Percentiles rank a stretch among this genome's conserved stretches.
phyloP scores from a whole-genome alignment of 805 yeast genomes.

The Wickerhamomyces alni region DNA sequence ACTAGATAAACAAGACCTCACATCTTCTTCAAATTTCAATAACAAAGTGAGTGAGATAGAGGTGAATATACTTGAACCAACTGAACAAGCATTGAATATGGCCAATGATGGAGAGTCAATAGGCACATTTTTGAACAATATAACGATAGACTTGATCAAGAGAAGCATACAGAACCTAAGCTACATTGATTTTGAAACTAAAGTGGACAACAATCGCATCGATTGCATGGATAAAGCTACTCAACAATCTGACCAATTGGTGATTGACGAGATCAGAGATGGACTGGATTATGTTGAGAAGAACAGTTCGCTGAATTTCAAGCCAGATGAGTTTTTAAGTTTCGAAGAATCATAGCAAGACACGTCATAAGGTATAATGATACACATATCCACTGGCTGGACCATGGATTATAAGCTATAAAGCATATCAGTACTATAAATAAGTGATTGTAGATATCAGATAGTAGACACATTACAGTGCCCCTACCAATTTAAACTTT shows the following conservation, averaged over 20 bases:
- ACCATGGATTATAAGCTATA: too few species aligned
- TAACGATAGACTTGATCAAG: constrained; percentile 2
- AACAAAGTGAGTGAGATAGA: too few species aligned
- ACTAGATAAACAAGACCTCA: too few species aligned
- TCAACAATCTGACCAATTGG: neutral
- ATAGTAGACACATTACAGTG: too few species aligned
- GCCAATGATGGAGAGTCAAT: constrained; percentile 21
- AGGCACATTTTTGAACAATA: neutral
- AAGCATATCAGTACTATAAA: too few species aligned
- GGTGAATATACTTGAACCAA: too few species aligned
- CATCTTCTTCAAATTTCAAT: too few species aligned
- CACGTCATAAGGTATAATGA: too few species aligned
- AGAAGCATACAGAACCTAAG: constrained; percentile 2
- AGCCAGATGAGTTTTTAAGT: constrained; percentile 8
- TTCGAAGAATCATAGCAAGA: constrained; percentile 1
- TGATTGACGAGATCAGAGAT: constrained; percentile 1
- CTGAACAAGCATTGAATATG: constrained; percentile 15
- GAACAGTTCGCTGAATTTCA: constrained; percentile 2
- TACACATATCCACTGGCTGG: too few species aligned
- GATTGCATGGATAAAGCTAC: neutral
- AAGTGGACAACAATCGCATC: neutral
- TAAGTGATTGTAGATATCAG: too few species aligned
- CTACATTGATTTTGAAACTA: constrained; percentile 2
- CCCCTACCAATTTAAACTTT: too few species aligned
- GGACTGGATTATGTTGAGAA: constrained; percentile 6